These are phyloP conservation scores for Blastobotrys aristatus DNA, from an alignment of 1,139 yeast genomes.

Conservation along the genomic window DNA sequence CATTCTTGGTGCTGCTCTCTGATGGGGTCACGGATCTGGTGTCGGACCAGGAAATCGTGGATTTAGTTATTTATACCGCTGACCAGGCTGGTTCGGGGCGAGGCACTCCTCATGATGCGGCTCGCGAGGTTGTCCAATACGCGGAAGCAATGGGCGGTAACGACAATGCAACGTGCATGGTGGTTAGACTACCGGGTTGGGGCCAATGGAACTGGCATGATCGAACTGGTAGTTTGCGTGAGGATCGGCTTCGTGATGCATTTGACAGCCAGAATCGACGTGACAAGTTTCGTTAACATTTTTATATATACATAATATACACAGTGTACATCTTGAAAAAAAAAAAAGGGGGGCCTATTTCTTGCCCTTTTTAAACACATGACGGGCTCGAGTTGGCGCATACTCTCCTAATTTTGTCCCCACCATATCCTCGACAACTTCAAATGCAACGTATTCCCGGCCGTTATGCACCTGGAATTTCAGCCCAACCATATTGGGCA, in stretches of 20 bases:
- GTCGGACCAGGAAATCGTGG: constrained; percentile 88
- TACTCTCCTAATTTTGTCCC: constrained; percentile 96
- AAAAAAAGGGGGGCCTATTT: constrained; percentile 9
- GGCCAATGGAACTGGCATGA: constrained; percentile 75
- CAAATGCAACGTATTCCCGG: constrained; percentile 84
- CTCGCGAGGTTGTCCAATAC: constrained; percentile 77
- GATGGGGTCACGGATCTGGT: constrained; percentile 84
- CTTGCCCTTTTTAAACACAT: constrained; percentile 62
- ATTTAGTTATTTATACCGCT: constrained; percentile 68
- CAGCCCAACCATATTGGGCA: constrained; percentile 93
- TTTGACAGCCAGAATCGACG: constrained; percentile 26
- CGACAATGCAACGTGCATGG: constrained; percentile 89
- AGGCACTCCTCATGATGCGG: constrained; percentile 83
- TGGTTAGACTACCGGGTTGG: constrained; percentile 82
- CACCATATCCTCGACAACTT: constrained; percentile 91
- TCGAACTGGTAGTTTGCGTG: constrained; percentile 76
- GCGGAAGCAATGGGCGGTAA: constrained; percentile 87
- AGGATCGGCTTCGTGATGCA: constrained; percentile 58
- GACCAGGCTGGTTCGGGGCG: constrained; percentile 58
- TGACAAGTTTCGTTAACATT: constrained; percentile 5
- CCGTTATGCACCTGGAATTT: constrained; percentile 96
- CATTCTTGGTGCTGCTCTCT: constrained; percentile 68
- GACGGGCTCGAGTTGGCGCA: constrained; percentile 87
- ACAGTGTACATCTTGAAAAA: too few species aligned
- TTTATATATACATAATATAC: neutral